Percentiles rank a stretch among this genome's conserved stretches.
These are phyloP conservation scores for Jamesozyma rosinii DNA, from an alignment of 805 yeast genomes.

Conservation along the genomic window DNA sequence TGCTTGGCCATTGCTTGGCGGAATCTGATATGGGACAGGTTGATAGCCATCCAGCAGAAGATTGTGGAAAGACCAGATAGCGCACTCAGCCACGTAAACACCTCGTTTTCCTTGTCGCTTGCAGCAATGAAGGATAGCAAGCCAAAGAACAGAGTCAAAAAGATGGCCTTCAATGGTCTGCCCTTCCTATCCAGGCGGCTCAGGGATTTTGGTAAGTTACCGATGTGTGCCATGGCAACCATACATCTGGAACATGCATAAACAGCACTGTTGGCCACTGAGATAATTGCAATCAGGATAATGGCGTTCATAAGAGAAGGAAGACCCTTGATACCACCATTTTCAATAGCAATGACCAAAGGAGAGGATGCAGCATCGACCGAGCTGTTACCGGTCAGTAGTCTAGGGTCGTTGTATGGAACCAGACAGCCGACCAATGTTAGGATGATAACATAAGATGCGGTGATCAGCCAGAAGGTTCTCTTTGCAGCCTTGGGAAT, in stretches of 20 bases:
- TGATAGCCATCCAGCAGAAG: constrained; percentile 48
- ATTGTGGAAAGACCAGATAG: constrained; percentile 44
- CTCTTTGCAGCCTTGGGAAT: constrained; percentile 72
- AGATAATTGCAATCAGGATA: constrained; percentile 55
- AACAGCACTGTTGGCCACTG: constrained; percentile 67
- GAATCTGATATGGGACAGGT: constrained; percentile 42
- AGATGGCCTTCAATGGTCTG: constrained; percentile 65
- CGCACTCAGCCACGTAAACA: constrained; percentile 49
- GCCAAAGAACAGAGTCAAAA: constrained; percentile 45
- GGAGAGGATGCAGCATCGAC: constrained; percentile 63
- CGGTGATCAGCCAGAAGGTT: constrained; percentile 70
- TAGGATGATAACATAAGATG: constrained; percentile 56
- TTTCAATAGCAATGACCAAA: constrained; percentile 59
- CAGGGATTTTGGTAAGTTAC: constrained; percentile 50
- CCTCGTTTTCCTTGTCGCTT: constrained; percentile 36
- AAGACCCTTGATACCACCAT: constrained; percentile 57
- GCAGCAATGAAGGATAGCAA: constrained; percentile 50
- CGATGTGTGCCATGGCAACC: constrained; percentile 57
- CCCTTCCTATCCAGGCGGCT: constrained; percentile 70
- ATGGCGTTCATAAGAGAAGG: constrained; percentile 67
- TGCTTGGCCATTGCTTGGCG: constrained; percentile 47
- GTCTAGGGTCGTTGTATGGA: constrained; percentile 44
- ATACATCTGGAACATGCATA: constrained; percentile 63
- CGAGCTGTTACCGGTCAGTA: constrained; percentile 40
- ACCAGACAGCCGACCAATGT: constrained; percentile 55